phyloP scores from a whole-genome alignment of 2,329 filamentous ascomycete species.

The Fusarium sp. region DNA sequence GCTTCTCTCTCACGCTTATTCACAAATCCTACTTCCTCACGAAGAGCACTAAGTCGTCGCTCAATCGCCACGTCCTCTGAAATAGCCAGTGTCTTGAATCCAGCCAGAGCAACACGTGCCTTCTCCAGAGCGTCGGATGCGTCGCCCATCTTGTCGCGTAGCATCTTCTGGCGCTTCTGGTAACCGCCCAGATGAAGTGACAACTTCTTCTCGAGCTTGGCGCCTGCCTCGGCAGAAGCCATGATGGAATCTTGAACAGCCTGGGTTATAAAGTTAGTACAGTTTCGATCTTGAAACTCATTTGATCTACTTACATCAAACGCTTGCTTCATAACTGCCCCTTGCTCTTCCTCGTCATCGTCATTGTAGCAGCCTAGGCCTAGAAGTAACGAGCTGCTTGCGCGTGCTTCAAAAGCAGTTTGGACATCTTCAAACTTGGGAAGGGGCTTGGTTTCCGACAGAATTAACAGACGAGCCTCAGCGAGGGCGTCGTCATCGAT shows the following conservation, averaged over 20 bases:
- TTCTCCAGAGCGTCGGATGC: slow-evolving; percentile 81
- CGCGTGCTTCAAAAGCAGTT: slow-evolving; percentile 65
- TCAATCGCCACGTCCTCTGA: slow-evolving; percentile 83
- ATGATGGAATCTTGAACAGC: slow-evolving; percentile 80
- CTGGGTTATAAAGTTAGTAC: slow-evolving; percentile 56
- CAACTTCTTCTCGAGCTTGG: slow-evolving; percentile 96
- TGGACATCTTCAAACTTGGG: slow-evolving; percentile 66
- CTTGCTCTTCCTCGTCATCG: slow-evolving; percentile 79
- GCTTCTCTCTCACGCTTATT: slow-evolving; percentile 88
- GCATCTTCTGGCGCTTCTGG: slow-evolving; percentile 83
- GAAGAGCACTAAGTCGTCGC: slow-evolving; percentile 77
- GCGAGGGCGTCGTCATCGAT: slow-evolving; percentile 80
- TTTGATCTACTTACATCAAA: slow-evolving; percentile 73
- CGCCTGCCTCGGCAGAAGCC: slow-evolving; percentile 80
- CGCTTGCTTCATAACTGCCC: slow-evolving; percentile 72
- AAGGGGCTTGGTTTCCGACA: slow-evolving; percentile 73
- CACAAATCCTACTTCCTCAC: slow-evolving; percentile 86
- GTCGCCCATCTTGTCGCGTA: slow-evolving; percentile 83
- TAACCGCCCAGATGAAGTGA: slow-evolving; percentile 89
- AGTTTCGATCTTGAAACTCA: background rate
- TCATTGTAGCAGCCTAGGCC: slow-evolving; percentile 86
- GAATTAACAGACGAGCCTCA: slow-evolving; percentile 81
- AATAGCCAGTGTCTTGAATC: slow-evolving; percentile 80
- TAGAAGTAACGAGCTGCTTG: slow-evolving; percentile 73
- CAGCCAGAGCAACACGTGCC: slow-evolving; percentile 77